Conservation (phyloP, 2,329 filamentous ascomycete genomes). For the Pseudogymnoascus verrucosus region DNA sequence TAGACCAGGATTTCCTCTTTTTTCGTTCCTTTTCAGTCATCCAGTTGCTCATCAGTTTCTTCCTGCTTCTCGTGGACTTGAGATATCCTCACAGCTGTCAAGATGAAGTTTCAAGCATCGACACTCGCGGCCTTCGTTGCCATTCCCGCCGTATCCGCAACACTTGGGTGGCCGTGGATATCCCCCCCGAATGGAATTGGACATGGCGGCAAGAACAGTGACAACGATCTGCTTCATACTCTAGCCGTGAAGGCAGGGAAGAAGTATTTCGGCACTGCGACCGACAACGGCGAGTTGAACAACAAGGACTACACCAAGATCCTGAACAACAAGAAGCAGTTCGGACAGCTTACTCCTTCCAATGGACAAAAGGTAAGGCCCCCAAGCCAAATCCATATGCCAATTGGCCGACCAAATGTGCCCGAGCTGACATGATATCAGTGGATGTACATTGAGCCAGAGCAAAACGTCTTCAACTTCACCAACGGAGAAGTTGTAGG, state of each 20-base stretch:
- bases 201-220: not conserved
- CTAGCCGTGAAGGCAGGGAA: conserved; percentile 48
- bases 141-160: conserved; percentile 11
- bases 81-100: not conserved
- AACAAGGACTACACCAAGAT: conserved; percentile 49
- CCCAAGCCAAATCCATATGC: conserved; percentile 28
- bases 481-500: conserved; percentile 46
- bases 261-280: conserved; percentile 49
- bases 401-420: not conserved
- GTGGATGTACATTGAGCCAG: conserved; percentile 56
- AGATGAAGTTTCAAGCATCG: conserved; percentile 16
- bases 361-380: conserved; percentile 45
- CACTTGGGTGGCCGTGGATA: not conserved
- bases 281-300: conserved; percentile 45
- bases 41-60: not conserved
- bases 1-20: not conserved
- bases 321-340: conserved; percentile 47
- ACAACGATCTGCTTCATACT: conserved; percentile 14
- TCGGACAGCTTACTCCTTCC: conserved; percentile 56
- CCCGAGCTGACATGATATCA: not conserved
- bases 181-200: not conserved
- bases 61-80: not conserved
- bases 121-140: conserved; percentile 10
- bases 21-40: not conserved
- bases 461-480: conserved; percentile 49